A percentile compares a stretch with the other conserved stretches of the same genome.
Evolutionary conservation across 2,329 filamentous ascomycete genomes (phyloP).

Genomic region (Penicillium palitans): DNA sequence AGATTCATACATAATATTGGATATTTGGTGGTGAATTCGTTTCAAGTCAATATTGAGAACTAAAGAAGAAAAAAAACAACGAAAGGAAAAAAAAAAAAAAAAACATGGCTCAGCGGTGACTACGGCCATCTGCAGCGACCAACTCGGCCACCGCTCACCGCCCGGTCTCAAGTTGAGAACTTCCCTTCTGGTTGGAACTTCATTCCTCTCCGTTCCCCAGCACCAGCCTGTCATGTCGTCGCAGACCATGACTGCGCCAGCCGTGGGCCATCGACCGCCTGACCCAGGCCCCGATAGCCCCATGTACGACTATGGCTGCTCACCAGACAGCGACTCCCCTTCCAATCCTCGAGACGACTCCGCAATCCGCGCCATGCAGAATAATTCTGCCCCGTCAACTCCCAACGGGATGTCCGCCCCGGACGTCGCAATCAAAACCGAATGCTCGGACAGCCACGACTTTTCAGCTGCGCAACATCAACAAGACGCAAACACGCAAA

Average conservation of each 20-base stretch:
- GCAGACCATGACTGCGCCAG: conserved; percentile 51
- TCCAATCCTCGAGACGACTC: conserved; percentile 36
- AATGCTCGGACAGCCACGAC: conserved; percentile 28
- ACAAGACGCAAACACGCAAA: conserved; percentile 40
- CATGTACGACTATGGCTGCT: conserved; percentile 41
- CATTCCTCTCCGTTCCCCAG: conserved; percentile 27
- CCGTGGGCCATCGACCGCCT: conserved; percentile 48
- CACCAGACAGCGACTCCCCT: conserved; percentile 30
- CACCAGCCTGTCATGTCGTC: conserved; percentile 45
- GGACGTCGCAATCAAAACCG: conserved; percentile 34
- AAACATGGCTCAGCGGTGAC: conserved; percentile 7
- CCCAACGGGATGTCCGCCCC: conserved; percentile 34
- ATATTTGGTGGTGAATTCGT: background rate
- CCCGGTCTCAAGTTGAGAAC: conserved; percentile 27
- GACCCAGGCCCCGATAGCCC: conserved; percentile 45
- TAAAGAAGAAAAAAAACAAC: background rate
- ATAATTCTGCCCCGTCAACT: conserved; percentile 38
- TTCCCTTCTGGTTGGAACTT: conserved; percentile 28
- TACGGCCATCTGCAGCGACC: conserved; percentile 30
- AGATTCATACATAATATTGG: background rate
- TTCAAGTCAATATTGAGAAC: background rate
- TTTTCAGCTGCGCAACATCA: conserved; percentile 27
- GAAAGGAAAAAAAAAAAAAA: background rate
- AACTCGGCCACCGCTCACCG: conserved; percentile 27
- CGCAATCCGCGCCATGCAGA: conserved; percentile 41